These are phyloP conservation scores for Mycocentrospora acerina DNA, from an alignment of 2,329 filamentous ascomycete genomes.

Conservation along the genomic window DNA sequence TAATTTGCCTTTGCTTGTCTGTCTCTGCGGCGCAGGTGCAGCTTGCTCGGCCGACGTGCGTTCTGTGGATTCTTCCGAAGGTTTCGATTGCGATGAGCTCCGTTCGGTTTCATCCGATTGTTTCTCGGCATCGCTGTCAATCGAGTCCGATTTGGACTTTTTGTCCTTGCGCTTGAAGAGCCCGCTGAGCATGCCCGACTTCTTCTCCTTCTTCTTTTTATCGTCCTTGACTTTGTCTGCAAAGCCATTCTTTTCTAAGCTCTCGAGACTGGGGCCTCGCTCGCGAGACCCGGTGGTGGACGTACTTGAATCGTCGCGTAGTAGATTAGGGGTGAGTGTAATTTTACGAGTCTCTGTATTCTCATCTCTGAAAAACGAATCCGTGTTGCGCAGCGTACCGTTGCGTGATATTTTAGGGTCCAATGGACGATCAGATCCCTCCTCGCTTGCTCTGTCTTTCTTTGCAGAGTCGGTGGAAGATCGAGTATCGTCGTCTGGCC, in stretches of 20 bases:
- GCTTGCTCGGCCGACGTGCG: conserved; percentile 33
- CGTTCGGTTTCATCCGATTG: conserved; percentile 40
- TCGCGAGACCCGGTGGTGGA: conserved; percentile 42
- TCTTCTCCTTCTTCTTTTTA: conserved; percentile 72
- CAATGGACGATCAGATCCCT: conserved; percentile 58
- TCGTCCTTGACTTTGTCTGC: conserved; percentile 68
- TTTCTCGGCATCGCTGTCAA: conserved; percentile 51
- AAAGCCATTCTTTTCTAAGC: conserved; percentile 67
- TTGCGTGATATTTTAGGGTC: conserved; percentile 64
- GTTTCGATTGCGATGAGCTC: conserved; percentile 37
- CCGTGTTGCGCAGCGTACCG: conserved; percentile 84
- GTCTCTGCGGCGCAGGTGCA: conserved; percentile 26
- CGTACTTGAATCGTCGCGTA: conserved; percentile 71
- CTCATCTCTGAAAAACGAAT: conserved; percentile 98
- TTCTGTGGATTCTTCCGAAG: conserved; percentile 31
- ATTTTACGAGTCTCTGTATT: conserved; percentile 96
- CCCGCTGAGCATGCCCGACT: conserved; percentile 70
- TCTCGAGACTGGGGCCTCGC: conserved; percentile 71
- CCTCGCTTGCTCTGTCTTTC: conserved; percentile 63
- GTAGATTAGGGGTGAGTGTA: conserved; percentile 86
- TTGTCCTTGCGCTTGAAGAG: conserved; percentile 68
- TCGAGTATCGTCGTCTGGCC: conserved; percentile 25
- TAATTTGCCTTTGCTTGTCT: conserved; percentile 42
- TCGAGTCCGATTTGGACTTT: conserved; percentile 49
- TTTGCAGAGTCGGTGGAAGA: conserved; percentile 40